A percentile compares a stretch with the other conserved stretches of the same genome.
phyloP scores from a whole-genome alignment of 345 rosid species.

The Pelargonium nanum region DNA sequence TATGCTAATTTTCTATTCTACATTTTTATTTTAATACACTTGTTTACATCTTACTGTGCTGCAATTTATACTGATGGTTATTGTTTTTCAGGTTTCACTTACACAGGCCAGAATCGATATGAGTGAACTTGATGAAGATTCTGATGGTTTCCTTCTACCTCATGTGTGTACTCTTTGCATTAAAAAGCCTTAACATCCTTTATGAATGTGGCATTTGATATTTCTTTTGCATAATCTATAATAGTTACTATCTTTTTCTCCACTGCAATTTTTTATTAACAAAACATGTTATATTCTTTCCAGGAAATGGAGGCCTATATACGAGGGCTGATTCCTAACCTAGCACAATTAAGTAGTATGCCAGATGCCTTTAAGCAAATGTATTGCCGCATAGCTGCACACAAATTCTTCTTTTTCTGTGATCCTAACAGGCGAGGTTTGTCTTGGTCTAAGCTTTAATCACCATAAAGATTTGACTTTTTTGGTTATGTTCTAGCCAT shows the following conservation, averaged over 20 bases:
- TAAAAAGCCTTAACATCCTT: not conserved
- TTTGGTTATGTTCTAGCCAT: not conserved
- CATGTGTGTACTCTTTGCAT: slow-evolving; percentile 25
- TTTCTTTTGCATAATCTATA: not conserved
- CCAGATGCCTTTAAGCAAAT: slow-evolving; percentile 67
- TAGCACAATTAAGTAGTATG: slow-evolving; percentile 96
- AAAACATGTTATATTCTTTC: slow-evolving; percentile 12
- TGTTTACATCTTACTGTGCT: too few species aligned
- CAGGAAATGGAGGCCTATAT: slow-evolving; percentile 98
- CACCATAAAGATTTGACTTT: not conserved
- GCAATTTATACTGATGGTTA: slow-evolving; percentile 3
- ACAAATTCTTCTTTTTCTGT: slow-evolving; percentile 97
- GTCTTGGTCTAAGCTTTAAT: slow-evolving; percentile 10
- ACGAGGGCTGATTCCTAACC: slow-evolving; percentile 84
- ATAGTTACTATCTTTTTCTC: not conserved
- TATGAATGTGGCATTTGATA: slow-evolving; percentile 11
- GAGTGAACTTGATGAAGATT: slow-evolving; percentile 99
- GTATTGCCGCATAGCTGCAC: slow-evolving; percentile 96
- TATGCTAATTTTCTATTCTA: too few species aligned
- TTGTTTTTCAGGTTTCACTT: slow-evolving; percentile 71
- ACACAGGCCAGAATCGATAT: slow-evolving; percentile 98
- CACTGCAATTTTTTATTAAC: not conserved
- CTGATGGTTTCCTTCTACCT: slow-evolving; percentile 95
- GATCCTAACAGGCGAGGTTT: slow-evolving; percentile 97
- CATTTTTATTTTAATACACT: too few species aligned